phyloP scores from a whole-genome alignment of 257 asterid species.

The Ajuga chamaepitys region DNA sequence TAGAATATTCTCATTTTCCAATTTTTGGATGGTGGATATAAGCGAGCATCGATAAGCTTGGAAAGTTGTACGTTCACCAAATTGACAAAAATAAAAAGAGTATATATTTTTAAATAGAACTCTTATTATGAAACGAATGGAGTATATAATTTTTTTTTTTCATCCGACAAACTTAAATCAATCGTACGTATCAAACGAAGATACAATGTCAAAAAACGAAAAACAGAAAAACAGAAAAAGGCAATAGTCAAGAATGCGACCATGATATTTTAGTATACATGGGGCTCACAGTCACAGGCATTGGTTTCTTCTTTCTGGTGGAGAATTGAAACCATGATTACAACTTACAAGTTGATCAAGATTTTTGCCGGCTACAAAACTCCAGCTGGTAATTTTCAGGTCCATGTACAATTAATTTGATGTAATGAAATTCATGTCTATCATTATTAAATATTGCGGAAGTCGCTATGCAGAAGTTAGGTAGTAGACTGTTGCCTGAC shows the following conservation, averaged over 20 bases:
- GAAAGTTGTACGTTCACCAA: no score
- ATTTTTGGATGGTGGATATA: no score
- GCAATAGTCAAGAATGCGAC: background rate
- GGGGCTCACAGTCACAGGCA: constrained; percentile 6
- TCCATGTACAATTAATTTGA: background rate
- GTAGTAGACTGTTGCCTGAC: no score
- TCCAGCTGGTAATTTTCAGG: background rate
- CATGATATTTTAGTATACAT: constrained; percentile 8
- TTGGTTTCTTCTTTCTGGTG: constrained; percentile 5
- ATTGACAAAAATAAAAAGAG: no score
- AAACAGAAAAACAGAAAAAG: background rate
- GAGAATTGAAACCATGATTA: background rate
- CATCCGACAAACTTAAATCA: background rate
- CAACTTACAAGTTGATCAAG: background rate
- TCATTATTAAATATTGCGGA: no score
- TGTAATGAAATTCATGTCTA: background rate
- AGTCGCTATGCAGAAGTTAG: no score
- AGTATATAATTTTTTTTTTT: no score
- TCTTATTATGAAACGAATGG: no score
- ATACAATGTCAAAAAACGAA: background rate
- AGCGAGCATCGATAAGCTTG: no score
- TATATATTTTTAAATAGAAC: no score
- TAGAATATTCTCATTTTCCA: no score
- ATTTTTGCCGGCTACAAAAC: background rate
- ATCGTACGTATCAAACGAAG: background rate